Conservation (phyloP, 108 stramenopile genomes). For the Nitzschia sp. region DNA sequence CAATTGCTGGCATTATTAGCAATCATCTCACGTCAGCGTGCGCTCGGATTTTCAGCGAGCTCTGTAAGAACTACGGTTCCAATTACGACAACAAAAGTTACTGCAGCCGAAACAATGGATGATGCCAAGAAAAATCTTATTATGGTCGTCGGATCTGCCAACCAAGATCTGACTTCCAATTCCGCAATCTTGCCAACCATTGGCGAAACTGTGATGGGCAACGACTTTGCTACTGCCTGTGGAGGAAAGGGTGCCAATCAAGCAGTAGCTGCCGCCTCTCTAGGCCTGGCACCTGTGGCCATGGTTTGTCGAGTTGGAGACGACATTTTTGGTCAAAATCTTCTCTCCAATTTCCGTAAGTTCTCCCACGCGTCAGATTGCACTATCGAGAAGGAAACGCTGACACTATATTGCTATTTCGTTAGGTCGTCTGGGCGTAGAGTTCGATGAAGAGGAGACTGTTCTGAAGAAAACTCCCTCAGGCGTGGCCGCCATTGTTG, state of each 20-base stretch:
- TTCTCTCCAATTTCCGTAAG: conserved; percentile 48
- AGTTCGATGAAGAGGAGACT: conserved; percentile 34
- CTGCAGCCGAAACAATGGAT: background rate
- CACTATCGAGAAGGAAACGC: background rate
- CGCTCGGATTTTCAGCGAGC: background rate
- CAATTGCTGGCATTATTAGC: background rate
- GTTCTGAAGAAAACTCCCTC: conserved; percentile 32
- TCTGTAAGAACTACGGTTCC: background rate
- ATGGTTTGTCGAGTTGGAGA: conserved; percentile 82
- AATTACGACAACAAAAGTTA: background rate
- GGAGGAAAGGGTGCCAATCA: conserved; percentile 96
- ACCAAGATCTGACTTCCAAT: conserved; percentile 76
- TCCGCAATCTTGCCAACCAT: conserved; percentile 50
- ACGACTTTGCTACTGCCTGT: conserved; percentile 61
- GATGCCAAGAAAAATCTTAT: conserved; percentile 34
- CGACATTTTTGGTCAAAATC: conserved; percentile 63
- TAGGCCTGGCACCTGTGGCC: conserved; percentile 57
- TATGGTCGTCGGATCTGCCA: conserved; percentile 78
- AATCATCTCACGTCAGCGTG: background rate
- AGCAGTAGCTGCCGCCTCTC: conserved; percentile 80
- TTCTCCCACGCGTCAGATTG: background rate
- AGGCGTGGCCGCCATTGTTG: conserved; percentile 79
- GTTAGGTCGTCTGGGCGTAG: conserved; percentile 25
- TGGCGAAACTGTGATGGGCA: conserved; percentile 87
- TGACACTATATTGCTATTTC: background rate